Evolutionary conservation across 257 asterid genomes (phyloP).

Genomic region (Fraxinus americana): DNA sequence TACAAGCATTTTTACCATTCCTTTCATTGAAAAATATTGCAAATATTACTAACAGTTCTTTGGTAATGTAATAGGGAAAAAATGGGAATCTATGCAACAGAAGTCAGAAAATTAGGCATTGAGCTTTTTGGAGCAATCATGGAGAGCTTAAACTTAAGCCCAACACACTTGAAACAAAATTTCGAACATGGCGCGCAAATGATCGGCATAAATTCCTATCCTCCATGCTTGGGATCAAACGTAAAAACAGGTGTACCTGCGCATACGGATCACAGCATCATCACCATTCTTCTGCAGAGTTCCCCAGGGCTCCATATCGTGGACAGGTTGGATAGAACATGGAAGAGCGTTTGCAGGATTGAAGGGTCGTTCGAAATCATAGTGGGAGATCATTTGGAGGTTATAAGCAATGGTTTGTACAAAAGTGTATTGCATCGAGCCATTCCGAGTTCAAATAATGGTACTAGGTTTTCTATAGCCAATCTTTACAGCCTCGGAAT

Average conservation of each 20-base stretch:
- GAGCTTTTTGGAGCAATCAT: slow-evolving; percentile 42
- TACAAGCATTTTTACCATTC: no score
- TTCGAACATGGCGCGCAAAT: slow-evolving; percentile 40
- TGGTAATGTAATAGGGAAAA: slow-evolving; percentile 26
- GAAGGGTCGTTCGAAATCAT: slow-evolving; percentile 37
- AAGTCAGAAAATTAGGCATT: slow-evolving; percentile 26
- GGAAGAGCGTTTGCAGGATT: slow-evolving; percentile 24
- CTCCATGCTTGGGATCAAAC: slow-evolving; percentile 15
- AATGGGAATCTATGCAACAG: slow-evolving; percentile 31
- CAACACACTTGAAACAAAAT: slow-evolving; percentile 17
- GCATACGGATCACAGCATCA: slow-evolving; percentile 44
- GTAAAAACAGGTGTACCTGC: slow-evolving; percentile 19
- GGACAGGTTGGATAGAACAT: slow-evolving; percentile 9
- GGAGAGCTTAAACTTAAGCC: slow-evolving; percentile 30
- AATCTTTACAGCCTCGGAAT: slow-evolving; percentile 33
- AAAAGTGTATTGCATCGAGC: slow-evolving; percentile 38
- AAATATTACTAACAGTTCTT: background rate
- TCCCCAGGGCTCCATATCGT: slow-evolving; percentile 37
- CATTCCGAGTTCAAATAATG: background rate
- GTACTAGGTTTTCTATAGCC: slow-evolving; percentile 40
- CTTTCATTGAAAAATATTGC: no score
- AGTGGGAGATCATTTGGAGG: slow-evolving; percentile 46
- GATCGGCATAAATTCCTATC: slow-evolving; percentile 34
- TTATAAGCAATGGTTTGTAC: slow-evolving; percentile 41
- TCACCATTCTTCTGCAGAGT: slow-evolving; percentile 40